Evolutionary conservation across 139 green algal genomes (phyloP).

Genomic region (Closterium sp.): DNA sequence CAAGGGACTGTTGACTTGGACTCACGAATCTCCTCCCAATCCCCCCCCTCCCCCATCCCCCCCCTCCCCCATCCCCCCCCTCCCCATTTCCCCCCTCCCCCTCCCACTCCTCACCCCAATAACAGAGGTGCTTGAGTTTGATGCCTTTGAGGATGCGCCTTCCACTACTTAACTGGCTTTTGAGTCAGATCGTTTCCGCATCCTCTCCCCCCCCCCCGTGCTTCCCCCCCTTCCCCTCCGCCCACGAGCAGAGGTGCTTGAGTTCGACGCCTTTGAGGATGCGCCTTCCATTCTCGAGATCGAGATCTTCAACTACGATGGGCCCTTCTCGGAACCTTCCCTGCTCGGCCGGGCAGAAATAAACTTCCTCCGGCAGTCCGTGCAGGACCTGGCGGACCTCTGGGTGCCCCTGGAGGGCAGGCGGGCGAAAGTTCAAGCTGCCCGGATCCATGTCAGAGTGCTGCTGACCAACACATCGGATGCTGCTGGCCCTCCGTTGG

Average conservation of each 20-base stretch:
- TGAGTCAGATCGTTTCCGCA: too few relatives aligned
- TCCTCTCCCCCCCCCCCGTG: too few relatives aligned
- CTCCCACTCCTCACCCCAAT: not conserved
- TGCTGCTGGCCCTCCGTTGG: not conserved
- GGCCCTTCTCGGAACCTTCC: conserved; percentile 34
- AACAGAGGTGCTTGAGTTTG: not conserved
- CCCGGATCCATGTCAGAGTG: conserved; percentile 27
- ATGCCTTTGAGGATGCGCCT: conserved; percentile 36
- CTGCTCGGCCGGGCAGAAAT: conserved; percentile 24
- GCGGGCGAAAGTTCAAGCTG: conserved; percentile 8
- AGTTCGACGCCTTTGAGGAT: conserved; percentile 45
- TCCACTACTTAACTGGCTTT: not conserved
- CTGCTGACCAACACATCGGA: conserved; percentile 25
- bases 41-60: too few relatives aligned
- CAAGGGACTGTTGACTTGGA: not conserved
- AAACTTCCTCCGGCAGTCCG: conserved; percentile 35
- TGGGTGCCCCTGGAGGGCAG: conserved; percentile 39
- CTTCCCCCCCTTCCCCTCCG: not conserved
- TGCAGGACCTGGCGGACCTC: conserved; percentile 27
- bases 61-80: too few relatives aligned
- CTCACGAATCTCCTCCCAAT: too few relatives aligned
- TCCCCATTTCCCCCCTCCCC: too few relatives aligned
- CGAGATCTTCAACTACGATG: conserved; percentile 45
- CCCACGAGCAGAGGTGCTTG: conserved; percentile 24
- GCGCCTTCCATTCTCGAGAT: conserved; percentile 16